Evolutionary conservation across 371 early-diverging fungal genomes (phyloP).

Genomic region (Mortierella sp.): DNA sequence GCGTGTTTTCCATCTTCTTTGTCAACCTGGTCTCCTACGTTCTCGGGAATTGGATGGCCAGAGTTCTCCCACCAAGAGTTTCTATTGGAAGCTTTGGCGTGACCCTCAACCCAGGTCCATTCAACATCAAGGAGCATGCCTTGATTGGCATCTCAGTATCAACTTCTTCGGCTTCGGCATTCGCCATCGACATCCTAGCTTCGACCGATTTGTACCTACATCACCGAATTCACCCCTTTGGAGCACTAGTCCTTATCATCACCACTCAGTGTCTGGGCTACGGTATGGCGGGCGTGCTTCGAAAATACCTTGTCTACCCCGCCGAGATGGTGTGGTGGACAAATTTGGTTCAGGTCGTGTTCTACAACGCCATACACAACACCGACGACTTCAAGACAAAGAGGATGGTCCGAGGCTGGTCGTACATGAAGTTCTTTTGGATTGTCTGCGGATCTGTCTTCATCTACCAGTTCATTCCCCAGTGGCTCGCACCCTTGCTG

Average conservation of each 20-base stretch:
- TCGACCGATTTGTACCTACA: constrained; percentile 66
- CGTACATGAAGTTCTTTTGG: constrained; percentile 53
- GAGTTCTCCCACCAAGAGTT: constrained; percentile 22
- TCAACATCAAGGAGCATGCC: constrained; percentile 65
- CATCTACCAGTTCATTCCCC: constrained; percentile 69
- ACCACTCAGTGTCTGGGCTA: constrained; percentile 57
- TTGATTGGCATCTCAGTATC: constrained; percentile 54
- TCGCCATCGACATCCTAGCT: constrained; percentile 62
- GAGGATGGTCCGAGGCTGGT: constrained; percentile 38
- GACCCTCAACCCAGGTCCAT: constrained; percentile 60
- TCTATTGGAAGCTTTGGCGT: no score
- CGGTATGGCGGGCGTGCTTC: constrained; percentile 58
- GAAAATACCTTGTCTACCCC: constrained; percentile 53
- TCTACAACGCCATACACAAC: constrained; percentile 54
- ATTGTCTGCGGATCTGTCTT: constrained; percentile 56
- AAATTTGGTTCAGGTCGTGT: constrained; percentile 45
- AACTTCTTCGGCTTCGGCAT: constrained; percentile 44
- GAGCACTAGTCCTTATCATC: constrained; percentile 62
- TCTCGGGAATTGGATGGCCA: constrained; percentile 50
- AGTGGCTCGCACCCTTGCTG: constrained; percentile 62
- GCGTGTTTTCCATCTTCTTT: constrained; percentile 52
- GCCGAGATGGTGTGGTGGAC: constrained; percentile 55
- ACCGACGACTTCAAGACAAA: constrained; percentile 34
- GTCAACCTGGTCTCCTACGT: constrained; percentile 52
- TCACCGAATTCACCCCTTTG: constrained; percentile 57